Conservation (phyloP, 2,329 filamentous ascomycete genomes). For the Calonectria multiphialidica region DNA sequence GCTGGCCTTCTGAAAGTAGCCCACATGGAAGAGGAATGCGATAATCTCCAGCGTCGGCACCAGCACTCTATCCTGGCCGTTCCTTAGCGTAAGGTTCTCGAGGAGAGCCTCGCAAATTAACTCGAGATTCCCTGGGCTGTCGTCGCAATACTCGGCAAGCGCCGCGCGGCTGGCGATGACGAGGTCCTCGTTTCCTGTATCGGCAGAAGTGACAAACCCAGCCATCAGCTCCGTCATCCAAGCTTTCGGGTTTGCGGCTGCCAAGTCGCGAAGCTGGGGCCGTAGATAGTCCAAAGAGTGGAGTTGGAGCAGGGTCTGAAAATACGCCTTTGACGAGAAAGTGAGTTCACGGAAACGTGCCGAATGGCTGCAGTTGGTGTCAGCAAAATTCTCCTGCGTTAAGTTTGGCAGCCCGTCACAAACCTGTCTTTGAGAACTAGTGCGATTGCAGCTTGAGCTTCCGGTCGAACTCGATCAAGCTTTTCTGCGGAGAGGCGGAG, state of each 20-base stretch:
- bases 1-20: slow-evolving; percentile 56
- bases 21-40: slow-evolving; percentile 80
- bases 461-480: slow-evolving; percentile 84
- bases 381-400: slow-evolving; percentile 33
- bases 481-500: slow-evolving; percentile 87
- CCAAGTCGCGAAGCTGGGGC: slow-evolving; percentile 51
- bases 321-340: slow-evolving; percentile 73
- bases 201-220: slow-evolving; percentile 79
- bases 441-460: slow-evolving; percentile 69
- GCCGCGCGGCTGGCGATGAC: slow-evolving; percentile 77
- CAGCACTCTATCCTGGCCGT: slow-evolving; percentile 76
- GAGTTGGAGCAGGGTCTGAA: slow-evolving; percentile 64
- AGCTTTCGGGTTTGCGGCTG: slow-evolving; percentile 43
- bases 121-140: slow-evolving; percentile 53
- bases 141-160: slow-evolving; percentile 66
- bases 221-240: slow-evolving; percentile 70
- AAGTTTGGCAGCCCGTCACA: slow-evolving; percentile 28
- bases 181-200: slow-evolving; percentile 82
- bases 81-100: slow-evolving; percentile 64
- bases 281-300: slow-evolving; percentile 52
- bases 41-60: slow-evolving; percentile 83
- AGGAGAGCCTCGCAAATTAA: slow-evolving; percentile 64
- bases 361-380: slow-evolving; percentile 47
- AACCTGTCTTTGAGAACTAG: slow-evolving; percentile 61
- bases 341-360: slow-evolving; percentile 53